Conservation (phyloP, 176 grass and related monocot genomes). For the Rhynchospora pubera region DNA sequence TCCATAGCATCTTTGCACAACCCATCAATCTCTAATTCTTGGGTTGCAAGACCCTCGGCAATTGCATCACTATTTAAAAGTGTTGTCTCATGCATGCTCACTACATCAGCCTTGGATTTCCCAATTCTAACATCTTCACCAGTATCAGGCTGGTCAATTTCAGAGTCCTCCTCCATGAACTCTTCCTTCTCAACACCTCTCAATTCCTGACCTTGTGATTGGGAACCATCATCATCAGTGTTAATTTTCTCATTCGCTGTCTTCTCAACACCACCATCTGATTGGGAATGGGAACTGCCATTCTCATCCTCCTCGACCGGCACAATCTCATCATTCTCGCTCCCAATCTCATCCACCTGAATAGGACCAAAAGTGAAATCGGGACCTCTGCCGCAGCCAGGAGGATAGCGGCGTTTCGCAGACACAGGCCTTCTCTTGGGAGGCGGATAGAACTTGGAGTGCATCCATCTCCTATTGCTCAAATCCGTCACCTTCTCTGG, state of each 20-base stretch:
- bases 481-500: background rate
- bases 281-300: background rate
- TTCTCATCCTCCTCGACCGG: background rate
- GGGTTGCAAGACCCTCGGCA: background rate
- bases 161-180: background rate
- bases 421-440: slow-evolving; percentile 42
- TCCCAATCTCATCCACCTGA: background rate
- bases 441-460: slow-evolving; percentile 28
- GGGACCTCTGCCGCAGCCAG: slow-evolving; percentile 26
- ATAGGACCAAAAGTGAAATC: background rate
- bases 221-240: background rate
- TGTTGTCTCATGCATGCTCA: background rate
- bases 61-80: background rate
- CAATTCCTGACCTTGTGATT: background rate
- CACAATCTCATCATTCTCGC: background rate
- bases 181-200: background rate
- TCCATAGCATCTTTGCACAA: background rate
- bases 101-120: background rate
- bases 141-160: background rate
- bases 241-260: background rate
- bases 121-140: background rate
- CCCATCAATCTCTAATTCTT: background rate
- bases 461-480: slow-evolving; percentile 35
- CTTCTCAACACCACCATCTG: background rate
- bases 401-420: slow-evolving; percentile 39